A percentile compares a stretch with the other conserved stretches of the same genome.
phyloP scores from a whole-genome alignment of 2,329 filamentous ascomycete genomes.

The Orbilia quercus region DNA sequence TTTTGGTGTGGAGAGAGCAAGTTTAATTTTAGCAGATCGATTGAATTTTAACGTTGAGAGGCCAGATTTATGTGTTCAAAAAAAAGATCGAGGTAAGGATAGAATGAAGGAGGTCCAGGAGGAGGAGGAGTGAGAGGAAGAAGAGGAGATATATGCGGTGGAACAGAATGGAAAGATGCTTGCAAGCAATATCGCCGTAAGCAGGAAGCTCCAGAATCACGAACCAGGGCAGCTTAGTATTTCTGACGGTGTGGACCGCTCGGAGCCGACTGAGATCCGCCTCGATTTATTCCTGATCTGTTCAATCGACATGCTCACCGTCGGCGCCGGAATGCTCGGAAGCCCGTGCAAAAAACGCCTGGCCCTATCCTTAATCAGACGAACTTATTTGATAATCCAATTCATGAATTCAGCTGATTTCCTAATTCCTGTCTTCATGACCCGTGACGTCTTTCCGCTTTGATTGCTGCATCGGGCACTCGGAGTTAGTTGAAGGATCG shows the following conservation, averaged over 20 bases:
- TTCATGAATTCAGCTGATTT: too few species aligned
- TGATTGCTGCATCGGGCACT: conserved; percentile 24
- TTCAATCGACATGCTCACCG: conserved; percentile 2
- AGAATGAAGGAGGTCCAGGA: background rate
- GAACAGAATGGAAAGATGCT: conserved; percentile 21
- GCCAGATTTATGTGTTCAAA: too few species aligned
- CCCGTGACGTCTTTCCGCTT: conserved; percentile 2
- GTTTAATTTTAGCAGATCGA: background rate
- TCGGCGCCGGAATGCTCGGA: conserved; percentile 55
- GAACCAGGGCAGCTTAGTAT: background rate
- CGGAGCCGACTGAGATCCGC: conserved; percentile 19
- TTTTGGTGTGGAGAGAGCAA: conserved; percentile 1
- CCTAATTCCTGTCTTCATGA: background rate
- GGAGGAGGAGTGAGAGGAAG: background rate
- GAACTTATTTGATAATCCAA: too few species aligned
- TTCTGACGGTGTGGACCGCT: conserved; percentile 16
- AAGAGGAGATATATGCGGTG: background rate
- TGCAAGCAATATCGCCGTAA: conserved; percentile 4
- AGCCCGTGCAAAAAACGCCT: conserved; percentile 12
- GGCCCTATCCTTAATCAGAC: conserved; percentile 25
- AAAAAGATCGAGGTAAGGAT: background rate
- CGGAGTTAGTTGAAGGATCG: conserved; percentile 22
- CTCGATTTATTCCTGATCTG: conserved; percentile 21
- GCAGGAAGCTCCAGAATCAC: background rate
- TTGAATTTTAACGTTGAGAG: background rate